Evolutionary conservation across 192 early-diverging fungal genomes (phyloP), one percentile per base, ranked within the genome.

Genomic region (Phycomyces blakesleeanus): DNA sequence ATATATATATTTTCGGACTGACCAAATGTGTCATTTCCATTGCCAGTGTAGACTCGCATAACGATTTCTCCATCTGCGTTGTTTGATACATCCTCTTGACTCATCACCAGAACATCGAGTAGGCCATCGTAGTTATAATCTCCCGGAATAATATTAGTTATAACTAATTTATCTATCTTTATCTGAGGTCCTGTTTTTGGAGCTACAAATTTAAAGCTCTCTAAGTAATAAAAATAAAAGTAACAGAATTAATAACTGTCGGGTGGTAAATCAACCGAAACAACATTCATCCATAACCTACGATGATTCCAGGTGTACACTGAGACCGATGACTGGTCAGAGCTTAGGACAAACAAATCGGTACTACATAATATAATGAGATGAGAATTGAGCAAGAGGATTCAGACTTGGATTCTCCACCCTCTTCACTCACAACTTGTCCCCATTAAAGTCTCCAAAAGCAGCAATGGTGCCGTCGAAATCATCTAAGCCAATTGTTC

Each of bases 81-180:
- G 22, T 54, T 61, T 53, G 47, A 52, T 20, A 54, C 56, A 27
- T 64, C 72, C 38, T 65, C 52, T 62, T 79, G 79, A 24, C 85
- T 87, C 87, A 93, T 88, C 9, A 94, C 69, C 10, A 97, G 74
- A 5, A 96, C 51, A 76, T 97, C 95, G 51, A 95, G 66, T 16
- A 86, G 77, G 6, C 93, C 95, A 71, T 97, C 95, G 67, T 90
- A 87, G 64, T 96, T 89, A 55, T 84, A 97, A 68, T 97, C 95
- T 41, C 89, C 91, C 2, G 91, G 85, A 14, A 95, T 76, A 22
- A 93, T 81, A 62, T 91, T 93, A 56, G 81, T 87, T 41, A 89
- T 85, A 3, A 82, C 63, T 42, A 83, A 67, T 4, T 71, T 70
- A 10, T 64, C 59, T 0, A 68, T 37, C 40, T 74, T 75, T 9